Conservation (phyloP, 202 grass and related monocot genomes). For the Digitaria exilis region DNA sequence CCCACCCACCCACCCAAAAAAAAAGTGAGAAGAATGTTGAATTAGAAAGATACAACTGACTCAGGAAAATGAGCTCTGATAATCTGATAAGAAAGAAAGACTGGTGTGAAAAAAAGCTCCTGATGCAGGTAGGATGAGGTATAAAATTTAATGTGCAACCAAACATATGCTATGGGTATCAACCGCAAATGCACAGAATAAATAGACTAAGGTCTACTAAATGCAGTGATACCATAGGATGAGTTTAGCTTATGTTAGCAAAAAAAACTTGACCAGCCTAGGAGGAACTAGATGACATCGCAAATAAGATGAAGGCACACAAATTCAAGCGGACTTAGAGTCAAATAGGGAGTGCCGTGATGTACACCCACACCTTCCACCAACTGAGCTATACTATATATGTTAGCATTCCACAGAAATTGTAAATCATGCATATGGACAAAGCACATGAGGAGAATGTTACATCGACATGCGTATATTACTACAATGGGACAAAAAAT, state of each 20-base stretch:
- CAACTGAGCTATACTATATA: background rate
- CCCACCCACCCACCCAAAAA: too few relatives aligned
- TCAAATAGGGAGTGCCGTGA: background rate
- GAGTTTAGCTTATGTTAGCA: too few relatives aligned
- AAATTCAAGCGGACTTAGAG: background rate
- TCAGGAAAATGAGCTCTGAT: background rate
- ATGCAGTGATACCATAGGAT: conserved; percentile 1
- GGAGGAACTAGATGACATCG: background rate
- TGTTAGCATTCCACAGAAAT: background rate
- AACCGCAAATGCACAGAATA: background rate
- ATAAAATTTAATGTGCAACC: background rate
- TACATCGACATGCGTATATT: conserved; percentile 5
- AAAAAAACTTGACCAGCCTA: background rate
- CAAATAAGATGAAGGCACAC: background rate
- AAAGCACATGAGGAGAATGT: background rate
- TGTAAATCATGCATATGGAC: conserved; percentile 17
- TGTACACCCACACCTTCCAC: background rate
- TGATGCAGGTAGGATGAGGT: background rate
- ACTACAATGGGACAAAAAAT: background rate
- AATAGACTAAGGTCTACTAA: background rate
- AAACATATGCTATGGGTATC: conserved; percentile 27
- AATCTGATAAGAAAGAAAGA: background rate
- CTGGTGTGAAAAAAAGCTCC: background rate
- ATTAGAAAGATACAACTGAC: background rate
- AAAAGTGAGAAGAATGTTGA: background rate